Evolutionary conservation across 257 asterid species (phyloP).

Genomic region (Cordia subcordata): DNA sequence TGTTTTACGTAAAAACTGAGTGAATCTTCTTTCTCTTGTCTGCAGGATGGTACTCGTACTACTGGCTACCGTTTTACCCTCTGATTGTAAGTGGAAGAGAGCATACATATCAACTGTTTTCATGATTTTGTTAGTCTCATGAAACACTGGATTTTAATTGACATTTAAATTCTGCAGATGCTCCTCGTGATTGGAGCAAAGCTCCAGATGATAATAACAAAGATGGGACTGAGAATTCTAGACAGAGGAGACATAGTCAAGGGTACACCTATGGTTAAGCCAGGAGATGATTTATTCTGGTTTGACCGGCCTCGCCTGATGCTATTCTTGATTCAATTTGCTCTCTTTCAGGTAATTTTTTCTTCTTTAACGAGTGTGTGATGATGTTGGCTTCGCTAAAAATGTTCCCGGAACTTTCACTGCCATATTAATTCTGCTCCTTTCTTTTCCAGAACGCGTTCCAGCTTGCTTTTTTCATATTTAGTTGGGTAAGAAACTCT

Average conservation of each 20-base stretch:
- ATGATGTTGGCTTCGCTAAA: background rate
- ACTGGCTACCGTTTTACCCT: conserved; percentile 66
- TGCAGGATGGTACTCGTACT: conserved; percentile 49
- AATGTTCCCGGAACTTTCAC: background rate
- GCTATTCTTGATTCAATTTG: conserved; percentile 74
- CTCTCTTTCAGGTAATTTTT: conserved; percentile 70
- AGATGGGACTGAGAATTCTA: conserved; percentile 78
- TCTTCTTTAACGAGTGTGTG: background rate
- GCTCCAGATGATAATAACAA: conserved; percentile 81
- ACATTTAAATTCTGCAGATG: conserved; percentile 32
- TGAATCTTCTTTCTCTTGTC: background rate
- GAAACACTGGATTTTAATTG: background rate
- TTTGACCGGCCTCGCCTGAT: conserved; percentile 71
- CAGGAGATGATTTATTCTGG: conserved; percentile 85
- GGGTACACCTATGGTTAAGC: conserved; percentile 78
- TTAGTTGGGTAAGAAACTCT: conserved; percentile 67
- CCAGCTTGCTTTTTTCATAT: conserved; percentile 87
- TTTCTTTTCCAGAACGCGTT: conserved; percentile 70
- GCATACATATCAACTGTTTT: conserved; percentile 1
- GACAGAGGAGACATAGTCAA: conserved; percentile 70
- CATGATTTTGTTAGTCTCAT: background rate
- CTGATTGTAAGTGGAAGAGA: conserved; percentile 33
- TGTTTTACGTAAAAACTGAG: too few species aligned
- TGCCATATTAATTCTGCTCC: background rate
- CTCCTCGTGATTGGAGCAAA: conserved; percentile 78